Base-by-base conservation (phyloP, 2,329 filamentous ascomycete species). In the Lachnellula subtilissima region DNA sequence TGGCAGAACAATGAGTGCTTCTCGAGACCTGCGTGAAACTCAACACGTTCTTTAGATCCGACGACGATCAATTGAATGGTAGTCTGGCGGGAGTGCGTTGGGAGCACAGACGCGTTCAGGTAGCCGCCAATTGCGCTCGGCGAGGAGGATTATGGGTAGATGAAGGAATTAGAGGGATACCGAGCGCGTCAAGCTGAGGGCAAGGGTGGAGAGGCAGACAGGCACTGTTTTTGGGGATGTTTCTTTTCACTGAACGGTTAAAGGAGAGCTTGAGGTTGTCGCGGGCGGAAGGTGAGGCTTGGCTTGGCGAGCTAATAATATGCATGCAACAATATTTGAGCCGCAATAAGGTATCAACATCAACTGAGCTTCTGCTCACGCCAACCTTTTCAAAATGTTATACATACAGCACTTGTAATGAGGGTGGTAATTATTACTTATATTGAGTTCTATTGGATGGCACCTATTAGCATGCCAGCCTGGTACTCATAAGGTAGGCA, bases 51-150 rank as follows among this genome's bases (percentile, higher is more conserved):
- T 52, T 48, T 37, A 45, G 53, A 35, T 32, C 48, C 36, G 32
- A 43, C 19, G 36, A 17, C 46, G 42, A 53, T 43, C 54, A 55
- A 53, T 54, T 59, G 54, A 53, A 28, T 23, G 22, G 45, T 39
- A 19, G 28, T 25, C 23, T 35, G 35, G 25, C 28, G 45, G n/a
- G 25, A 23, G 23, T 47, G 45, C 45, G 45, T 32, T 17, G 19
- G 45, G n/a, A 14, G 11, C 19, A 23, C 42, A 23, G 5, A 23
- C 7, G 19, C 42, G 23, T 32, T 11, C 8, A 32, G 28, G 28
- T 32, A 32, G 28, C 28, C 28, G 28, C 28, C 28, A 32, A 32
- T 32, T 32, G 9, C 28, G 28, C 28, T 4, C 50, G 52, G 19
- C 45, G 8, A 8, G n/a, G 9, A 8, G 45, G 42, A 35, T 15